These are phyloP conservation scores for Meyerozyma athensensis DNA, from an alignment of 1,139 yeast genomes.

Conservation along the genomic window DNA sequence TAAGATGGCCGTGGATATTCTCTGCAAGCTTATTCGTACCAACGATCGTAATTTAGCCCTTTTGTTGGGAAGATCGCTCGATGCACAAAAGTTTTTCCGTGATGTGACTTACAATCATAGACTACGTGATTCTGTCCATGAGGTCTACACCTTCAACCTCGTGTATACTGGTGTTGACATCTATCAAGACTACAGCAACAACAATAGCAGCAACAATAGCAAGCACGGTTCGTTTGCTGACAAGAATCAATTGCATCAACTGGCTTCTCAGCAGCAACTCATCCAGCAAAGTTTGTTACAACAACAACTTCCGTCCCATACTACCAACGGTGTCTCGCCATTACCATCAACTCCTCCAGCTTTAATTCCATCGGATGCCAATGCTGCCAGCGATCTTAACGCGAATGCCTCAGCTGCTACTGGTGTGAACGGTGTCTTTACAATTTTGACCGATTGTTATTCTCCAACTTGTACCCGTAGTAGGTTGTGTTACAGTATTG, in stretches of 20 bases:
- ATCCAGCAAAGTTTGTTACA: conserved; percentile 14
- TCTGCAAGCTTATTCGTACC: conserved; percentile 80
- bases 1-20: conserved; percentile 84
- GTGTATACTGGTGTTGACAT: conserved; percentile 39
- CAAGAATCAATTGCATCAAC: conserved; percentile 12
- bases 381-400: conserved; percentile 2
- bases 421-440: conserved; percentile 85
- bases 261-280: conserved; percentile 9
- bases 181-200: conserved; percentile 26
- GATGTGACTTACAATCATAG: conserved; percentile 96
- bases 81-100: conserved; percentile 90
- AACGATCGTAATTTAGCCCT: conserved; percentile 89
- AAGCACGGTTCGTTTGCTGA: conserved; percentile 31
- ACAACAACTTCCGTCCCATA: conserved; percentile 18
- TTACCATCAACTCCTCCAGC: conserved; percentile 10
- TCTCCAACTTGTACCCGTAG: conserved; percentile 95
- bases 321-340: conserved; percentile 10
- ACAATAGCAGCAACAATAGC: conserved; percentile 17
- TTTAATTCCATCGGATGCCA: conserved; percentile 9
- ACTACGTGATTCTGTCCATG: conserved; percentile 79
- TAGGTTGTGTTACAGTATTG: conserved; percentile 84
- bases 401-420: conserved; percentile 15
- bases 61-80: conserved; percentile 83
- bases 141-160: conserved; percentile 84
- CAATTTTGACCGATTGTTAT: conserved; percentile 87